These are phyloP conservation scores for Xylaria nigripes DNA, from an alignment of 495 filamentous ascomycete genomes.

Conservation along the genomic window DNA sequence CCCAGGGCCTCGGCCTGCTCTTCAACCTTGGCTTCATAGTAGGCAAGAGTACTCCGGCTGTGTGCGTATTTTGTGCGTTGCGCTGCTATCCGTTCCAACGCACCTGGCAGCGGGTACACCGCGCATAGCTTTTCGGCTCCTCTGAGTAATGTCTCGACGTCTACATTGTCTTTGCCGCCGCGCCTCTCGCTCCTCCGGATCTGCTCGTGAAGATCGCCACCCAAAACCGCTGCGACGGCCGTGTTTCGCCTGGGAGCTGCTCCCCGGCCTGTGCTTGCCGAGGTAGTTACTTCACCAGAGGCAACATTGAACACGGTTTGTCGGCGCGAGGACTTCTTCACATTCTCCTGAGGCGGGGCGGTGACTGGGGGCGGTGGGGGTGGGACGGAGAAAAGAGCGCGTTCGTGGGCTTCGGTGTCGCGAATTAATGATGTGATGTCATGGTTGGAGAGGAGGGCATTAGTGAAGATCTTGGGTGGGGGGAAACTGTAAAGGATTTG, in stretches of 20 bases:
- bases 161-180: slow-evolving; percentile 56
- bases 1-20: slow-evolving; percentile 69
- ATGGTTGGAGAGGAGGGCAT: slow-evolving; percentile 74
- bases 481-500: slow-evolving; percentile 55
- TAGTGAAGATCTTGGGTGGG: slow-evolving; percentile 89
- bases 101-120: slow-evolving; percentile 81
- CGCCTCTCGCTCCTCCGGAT: slow-evolving; percentile 53
- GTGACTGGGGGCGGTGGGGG: slow-evolving; percentile 47
- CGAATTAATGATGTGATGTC: slow-evolving; percentile 93
- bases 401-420: slow-evolving; percentile 91
- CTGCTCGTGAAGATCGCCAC: slow-evolving; percentile 76
- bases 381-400: slow-evolving; percentile 87
- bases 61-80: slow-evolving; percentile 64
- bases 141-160: slow-evolving; percentile 75
- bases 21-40: slow-evolving; percentile 71
- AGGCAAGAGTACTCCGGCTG: slow-evolving; percentile 63
- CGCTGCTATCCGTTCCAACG: slow-evolving; percentile 64
- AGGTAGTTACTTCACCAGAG: slow-evolving; percentile 46
- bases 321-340: slow-evolving; percentile 31
- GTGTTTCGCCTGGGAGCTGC: slow-evolving; percentile 63
- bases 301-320: slow-evolving; percentile 51
- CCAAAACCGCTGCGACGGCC: slow-evolving; percentile 82
- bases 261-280: slow-evolving; percentile 29
- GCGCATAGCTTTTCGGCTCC: slow-evolving; percentile 86
- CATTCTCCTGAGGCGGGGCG: slow-evolving; percentile 22